Base-by-base conservation (phyloP, 805 yeast species). In the Wickerhamomyces rabaulensis region DNA sequence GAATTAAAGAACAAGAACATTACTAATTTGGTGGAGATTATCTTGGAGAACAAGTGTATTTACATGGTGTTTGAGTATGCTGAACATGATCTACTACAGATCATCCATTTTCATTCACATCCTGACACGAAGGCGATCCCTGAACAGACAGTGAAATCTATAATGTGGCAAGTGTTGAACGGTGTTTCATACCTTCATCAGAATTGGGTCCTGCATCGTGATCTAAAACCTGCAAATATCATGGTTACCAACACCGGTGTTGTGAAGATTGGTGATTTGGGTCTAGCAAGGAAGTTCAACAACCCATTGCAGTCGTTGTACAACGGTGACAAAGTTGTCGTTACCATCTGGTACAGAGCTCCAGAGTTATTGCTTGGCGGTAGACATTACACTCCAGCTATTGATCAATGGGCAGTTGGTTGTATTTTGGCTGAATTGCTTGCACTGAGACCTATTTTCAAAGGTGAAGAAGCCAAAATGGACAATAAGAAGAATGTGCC, bases 381-480 rank as follows among this genome's bases (percentile, higher is more conserved):
- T 2, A 73, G 96, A 36, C 96, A 91, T 66, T 91, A 91, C 61
- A 84, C 97, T 0, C 91, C 96, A 1, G 90, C 96, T 0, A 82
- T 94, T 42, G 96, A 94, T 68, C 64, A 87, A 31, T 91, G 98
- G 98, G 96, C 98, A 0, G 88, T 87, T 5, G 98, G 98, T 0
- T 91, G 97, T 63, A 91, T 91, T 4, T 70, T 92, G 54, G 98
- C 97, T 0, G 99, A 94, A 62, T 68, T 94, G 43, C 70, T 94
- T 13, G 87, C 96, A 1, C 67, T 94, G 27, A 70, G 96, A 56
- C 99, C 99, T 0, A 83, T 94, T 9, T 94, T 94, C 69, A 94
- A 94, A 64, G 99, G 99, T 45, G 99, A 94, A 66, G 99, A 94
- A 61, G 94, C 96, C 13, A 92, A 92, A 57, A 86, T 92, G 77